Evolutionary conservation across 352 stramenopile species (phyloP).

Genomic region (Blastocystis sp.): DNA sequence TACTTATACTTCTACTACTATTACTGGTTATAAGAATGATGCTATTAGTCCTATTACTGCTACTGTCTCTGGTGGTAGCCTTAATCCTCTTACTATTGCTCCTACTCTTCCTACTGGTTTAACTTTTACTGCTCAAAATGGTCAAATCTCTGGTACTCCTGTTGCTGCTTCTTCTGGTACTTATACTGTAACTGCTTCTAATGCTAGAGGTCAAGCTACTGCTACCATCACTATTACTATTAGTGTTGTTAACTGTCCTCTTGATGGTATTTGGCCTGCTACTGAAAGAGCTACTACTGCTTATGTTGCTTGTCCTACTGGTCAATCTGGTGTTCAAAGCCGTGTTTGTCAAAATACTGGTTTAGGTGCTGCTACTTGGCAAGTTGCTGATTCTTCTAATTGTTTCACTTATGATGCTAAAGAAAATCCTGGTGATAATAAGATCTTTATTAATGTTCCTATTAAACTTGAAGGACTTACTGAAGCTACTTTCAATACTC

Average conservation of each 20-base stretch:
- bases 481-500: too few species aligned
- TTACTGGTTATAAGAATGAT: constrained; percentile 28
- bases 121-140: constrained; percentile 14
- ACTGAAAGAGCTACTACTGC: constrained; percentile 13
- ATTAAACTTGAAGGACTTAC: too few species aligned
- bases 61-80: constrained; percentile 1
- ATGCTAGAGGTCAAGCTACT: not conserved
- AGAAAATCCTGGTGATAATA: too few species aligned
- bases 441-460: too few species aligned
- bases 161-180: constrained; percentile 2
- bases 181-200: constrained; percentile 9
- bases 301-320: constrained; percentile 13
- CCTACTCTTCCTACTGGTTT: constrained; percentile 24
- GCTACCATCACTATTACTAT: constrained; percentile 19
- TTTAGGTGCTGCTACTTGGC: constrained; percentile 2
- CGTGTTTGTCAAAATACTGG: constrained; percentile 5
- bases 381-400: constrained; percentile 2
- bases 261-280: not conserved
- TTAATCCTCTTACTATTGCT: constrained; percentile 11
- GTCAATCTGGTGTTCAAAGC: constrained; percentile 4
- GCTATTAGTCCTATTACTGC: constrained; percentile 26
- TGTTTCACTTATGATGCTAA: constrained; percentile 4
- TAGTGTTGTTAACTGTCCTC: constrained; percentile 2
- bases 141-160: constrained; percentile 10
- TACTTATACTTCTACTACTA: constrained; percentile 8